Base-by-base conservation (phyloP, 495 filamentous ascomycete species). In the Neurospora sp. region DNA sequence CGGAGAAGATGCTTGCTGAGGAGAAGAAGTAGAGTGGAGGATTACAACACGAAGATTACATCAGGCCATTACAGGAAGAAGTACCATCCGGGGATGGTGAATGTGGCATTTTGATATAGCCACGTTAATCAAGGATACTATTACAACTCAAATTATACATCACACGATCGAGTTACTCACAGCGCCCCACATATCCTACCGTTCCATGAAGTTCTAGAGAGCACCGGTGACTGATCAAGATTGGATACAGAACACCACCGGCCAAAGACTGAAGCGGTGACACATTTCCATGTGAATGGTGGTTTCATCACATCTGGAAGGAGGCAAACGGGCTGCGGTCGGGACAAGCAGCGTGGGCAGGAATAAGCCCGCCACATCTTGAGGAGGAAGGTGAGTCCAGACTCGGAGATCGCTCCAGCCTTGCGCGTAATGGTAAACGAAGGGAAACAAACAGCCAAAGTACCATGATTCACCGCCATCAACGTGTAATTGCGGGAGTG, bases 1-100 rank as follows among this genome's bases (percentile, higher is more conserved):
- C 84, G 3, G 74, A 74, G 48, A 86, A 87, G 78, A 88, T 87
- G 77, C 41, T 73, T n/a, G 73, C 74, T 68, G 71, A 76, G 73
- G 69, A 74, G 22, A 18, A 40, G 12, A 71, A 73, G 42, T 73
- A 69, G 40, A 22, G 22, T 35, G 20, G 71, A 61, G 37, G 37
- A 14, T 14, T 22, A 18, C 37, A 27, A 40, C 38, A 14, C 46
- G 31, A 4, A 42, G 27, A 20, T 22, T n/a, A 27, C 48, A 72
- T 3, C 70, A 68, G 27, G 71, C 11, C 22, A 39, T 31, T n/a
- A 22, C 35, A 37, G 35, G 48, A 22, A 3, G 8, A 27, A 3
- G 12, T 10, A 40, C 18, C 20, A 41, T 68, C 37, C n/a, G 20
- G 37, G 39, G 3, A 16, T 8, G 37, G 38, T 22, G 40, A 42